Percentiles rank a stretch among this genome's conserved stretches.
Conservation (phyloP, 1,284 basidiomycete species). For the Ustilago cynodontis region DNA sequence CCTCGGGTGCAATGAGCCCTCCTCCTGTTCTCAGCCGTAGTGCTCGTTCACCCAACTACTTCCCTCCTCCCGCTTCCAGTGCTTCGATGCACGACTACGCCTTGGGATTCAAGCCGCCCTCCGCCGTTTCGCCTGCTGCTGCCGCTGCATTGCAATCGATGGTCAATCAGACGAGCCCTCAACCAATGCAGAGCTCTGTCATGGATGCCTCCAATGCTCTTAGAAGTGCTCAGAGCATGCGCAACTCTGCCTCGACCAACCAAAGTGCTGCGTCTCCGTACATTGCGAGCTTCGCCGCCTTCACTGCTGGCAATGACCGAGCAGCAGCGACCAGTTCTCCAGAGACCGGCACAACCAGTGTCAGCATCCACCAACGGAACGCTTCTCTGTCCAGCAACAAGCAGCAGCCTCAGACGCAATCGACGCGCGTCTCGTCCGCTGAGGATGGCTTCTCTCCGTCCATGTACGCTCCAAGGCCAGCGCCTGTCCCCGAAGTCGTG, state of each 20-base stretch:
- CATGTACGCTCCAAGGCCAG: slow-evolving; percentile 25
- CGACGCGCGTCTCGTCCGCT: slow-evolving; percentile 3
- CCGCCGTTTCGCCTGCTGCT: slow-evolving; percentile 45
- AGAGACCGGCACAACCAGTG: slow-evolving; percentile 38
- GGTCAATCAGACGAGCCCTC: slow-evolving; percentile 24
- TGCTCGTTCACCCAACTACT: slow-evolving; percentile 60
- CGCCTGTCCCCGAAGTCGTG: slow-evolving; percentile 15
- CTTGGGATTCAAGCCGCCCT: slow-evolving; percentile 49
- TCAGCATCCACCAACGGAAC: slow-evolving; percentile 35
- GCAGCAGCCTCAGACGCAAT: slow-evolving; percentile 14
- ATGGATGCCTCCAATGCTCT: slow-evolving; percentile 38
- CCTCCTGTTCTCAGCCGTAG: slow-evolving; percentile 43
- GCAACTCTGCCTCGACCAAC: slow-evolving; percentile 33
- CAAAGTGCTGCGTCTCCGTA: slow-evolving; percentile 29
- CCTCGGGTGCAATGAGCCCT: slow-evolving; percentile 45
- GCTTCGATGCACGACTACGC: slow-evolving; percentile 49
- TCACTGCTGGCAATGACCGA: slow-evolving; percentile 35
- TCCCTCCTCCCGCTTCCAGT: slow-evolving; percentile 41
- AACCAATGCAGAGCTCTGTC: slow-evolving; percentile 19
- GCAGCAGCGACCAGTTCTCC: slow-evolving; percentile 27
- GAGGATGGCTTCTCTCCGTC: slow-evolving; percentile 15
- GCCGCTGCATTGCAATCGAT: slow-evolving; percentile 42
- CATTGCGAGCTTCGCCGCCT: slow-evolving; percentile 16
- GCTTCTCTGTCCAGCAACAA: slow-evolving; percentile 26
- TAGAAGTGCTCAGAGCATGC: slow-evolving; percentile 31